Evolutionary conservation across 2,329 filamentous ascomycete species (phyloP), one percentile per base, ranked within the genome.

Genomic region (Diaporthe citri): DNA sequence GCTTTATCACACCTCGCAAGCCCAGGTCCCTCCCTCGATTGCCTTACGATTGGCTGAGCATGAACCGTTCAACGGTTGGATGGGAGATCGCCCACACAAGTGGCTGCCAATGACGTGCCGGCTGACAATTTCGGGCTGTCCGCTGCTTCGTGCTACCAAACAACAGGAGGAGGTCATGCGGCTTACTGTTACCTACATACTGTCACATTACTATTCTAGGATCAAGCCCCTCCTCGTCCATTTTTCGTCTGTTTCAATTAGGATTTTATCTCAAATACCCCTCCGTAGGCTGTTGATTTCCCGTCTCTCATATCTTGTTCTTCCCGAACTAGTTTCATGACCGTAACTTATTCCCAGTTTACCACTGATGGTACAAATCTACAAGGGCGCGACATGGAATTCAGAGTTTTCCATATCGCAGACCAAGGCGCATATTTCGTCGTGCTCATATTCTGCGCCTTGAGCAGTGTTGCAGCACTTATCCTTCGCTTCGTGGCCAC

Each of bases 341-440:
- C 20, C 10, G 17, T 13, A n/a, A 5, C 17, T 10, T 9, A 17
- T 43, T 10, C 7, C 7, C n/a, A 5, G 2, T 9, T 43, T 22
- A 31, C 22, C 39, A 28, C 12, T 7, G 13, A 62, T 43, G 7
- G 9, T 15, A 12, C 25, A 28, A 0, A 6, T 10, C 5, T 28
- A 4, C 3, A 7, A 10, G 2, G 25, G 10, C 17, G 3, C 6
- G 25, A 64, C 15, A 64, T 64, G 59, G 15, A 0, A 1, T 66
- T 66, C 6, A 31, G 3, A 20, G 43, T 66, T 0, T 66, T 66
- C 12, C 41, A 51, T 2, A 22, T 51, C 20, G 17, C 62, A 2
- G 62, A 66, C 43, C 62, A 66, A 9, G 62, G 43, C 41, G 62
- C 62, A 8, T 66, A 17, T 7, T 51, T 66, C 12, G 41, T 66